Conservation (phyloP, 2,329 filamentous ascomycete species). For the Lasiodiplodia hormozganensis region DNA sequence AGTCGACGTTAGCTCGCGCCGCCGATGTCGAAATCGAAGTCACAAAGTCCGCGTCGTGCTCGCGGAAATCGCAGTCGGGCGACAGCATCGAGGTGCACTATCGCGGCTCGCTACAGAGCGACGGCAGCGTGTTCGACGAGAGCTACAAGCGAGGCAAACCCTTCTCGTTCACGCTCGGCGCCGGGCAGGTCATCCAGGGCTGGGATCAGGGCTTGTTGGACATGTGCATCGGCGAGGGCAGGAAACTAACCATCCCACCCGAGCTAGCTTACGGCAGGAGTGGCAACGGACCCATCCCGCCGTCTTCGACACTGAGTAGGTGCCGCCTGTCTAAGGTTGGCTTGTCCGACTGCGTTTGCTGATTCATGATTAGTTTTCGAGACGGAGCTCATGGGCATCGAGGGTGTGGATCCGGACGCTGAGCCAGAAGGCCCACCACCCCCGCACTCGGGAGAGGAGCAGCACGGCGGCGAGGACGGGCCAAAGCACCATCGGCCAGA, state of each 20-base stretch:
- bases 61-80: constrained; percentile 72
- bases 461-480: constrained; percentile 32
- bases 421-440: constrained; percentile 12
- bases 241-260: constrained; percentile 86
- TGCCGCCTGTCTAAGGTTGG: constrained; percentile 7
- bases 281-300: constrained; percentile 84
- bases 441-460: constrained; percentile 31
- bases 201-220: constrained; percentile 92
- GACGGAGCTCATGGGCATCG: constrained; percentile 85
- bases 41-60: constrained; percentile 76
- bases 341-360: constrained; percentile 35
- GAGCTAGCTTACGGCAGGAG: constrained; percentile 83
- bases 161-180: constrained; percentile 79
- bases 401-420: constrained; percentile 63
- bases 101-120: constrained; percentile 75
- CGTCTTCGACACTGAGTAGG: constrained; percentile 76
- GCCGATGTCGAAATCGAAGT: constrained; percentile 70
- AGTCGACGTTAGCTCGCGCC: constrained; percentile 52
- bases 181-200: constrained; percentile 91
- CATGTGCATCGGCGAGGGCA: constrained; percentile 98
- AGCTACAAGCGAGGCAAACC: constrained; percentile 80
- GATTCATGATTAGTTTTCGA: constrained; percentile 75
- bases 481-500: constrained; percentile 41
- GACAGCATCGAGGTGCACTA: constrained; percentile 90
- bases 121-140: constrained; percentile 63